A percentile compares a stretch with the other conserved stretches of the same genome.
These are phyloP conservation scores for Colletotrichum tanaceti DNA, from an alignment of 2,329 filamentous ascomycete genomes.

Conservation along the genomic window DNA sequence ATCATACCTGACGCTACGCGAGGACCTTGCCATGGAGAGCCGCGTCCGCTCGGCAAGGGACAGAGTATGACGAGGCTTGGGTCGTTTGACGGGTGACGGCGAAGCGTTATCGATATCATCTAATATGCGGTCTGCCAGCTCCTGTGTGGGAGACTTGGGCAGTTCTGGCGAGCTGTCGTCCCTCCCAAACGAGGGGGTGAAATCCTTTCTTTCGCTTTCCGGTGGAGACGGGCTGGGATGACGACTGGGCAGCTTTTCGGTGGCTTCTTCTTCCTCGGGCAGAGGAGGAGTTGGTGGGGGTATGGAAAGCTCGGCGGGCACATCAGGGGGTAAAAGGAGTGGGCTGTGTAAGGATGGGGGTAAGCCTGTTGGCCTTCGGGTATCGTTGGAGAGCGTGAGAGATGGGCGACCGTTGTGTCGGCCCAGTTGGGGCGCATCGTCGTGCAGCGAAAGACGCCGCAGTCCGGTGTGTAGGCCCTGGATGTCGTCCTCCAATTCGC, in stretches of 20 bases:
- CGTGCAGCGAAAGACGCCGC: conserved; percentile 27
- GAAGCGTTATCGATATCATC: conserved; percentile 66
- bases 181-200: conserved; percentile 15
- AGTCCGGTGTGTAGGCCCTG: conserved; percentile 23
- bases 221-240: conserved; percentile 27
- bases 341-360: conserved; percentile 27
- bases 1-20: conserved; percentile 48
- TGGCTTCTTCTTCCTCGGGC: conserved; percentile 27
- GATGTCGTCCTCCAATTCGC: conserved; percentile 63
- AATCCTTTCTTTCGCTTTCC: conserved; percentile 23
- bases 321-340: conserved; percentile 28
- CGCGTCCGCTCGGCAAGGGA: conserved; percentile 83
- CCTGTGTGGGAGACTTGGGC: conserved; percentile 57
- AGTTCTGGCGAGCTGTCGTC: conserved; percentile 37
- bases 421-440: conserved; percentile 1
- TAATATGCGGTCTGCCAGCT: conserved; percentile 67
- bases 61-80: conserved; percentile 64
- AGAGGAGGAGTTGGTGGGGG: conserved; percentile 36
- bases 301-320: conserved; percentile 29
- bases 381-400: conserved; percentile 26
- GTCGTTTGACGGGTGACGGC: conserved; percentile 66
- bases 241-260: conserved; percentile 6
- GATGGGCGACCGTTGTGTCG: conserved; percentile 8
- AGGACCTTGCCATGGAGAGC: conserved; percentile 78
- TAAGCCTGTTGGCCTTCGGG: not conserved